phyloP scores from a whole-genome alignment of 345 rosid species.

The Salix viminalis region DNA sequence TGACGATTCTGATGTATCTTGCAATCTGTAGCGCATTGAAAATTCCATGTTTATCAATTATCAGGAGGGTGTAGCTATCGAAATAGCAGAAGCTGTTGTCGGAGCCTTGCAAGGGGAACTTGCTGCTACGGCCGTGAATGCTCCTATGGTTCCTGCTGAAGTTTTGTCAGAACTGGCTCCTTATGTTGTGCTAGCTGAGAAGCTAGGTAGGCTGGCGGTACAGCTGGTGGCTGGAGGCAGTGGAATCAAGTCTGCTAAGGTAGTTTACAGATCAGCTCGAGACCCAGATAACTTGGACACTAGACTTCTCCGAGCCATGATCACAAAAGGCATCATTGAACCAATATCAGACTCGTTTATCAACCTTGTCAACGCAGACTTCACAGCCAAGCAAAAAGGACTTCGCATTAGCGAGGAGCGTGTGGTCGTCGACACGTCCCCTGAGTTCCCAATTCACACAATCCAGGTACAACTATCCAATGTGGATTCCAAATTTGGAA shows the following conservation, averaged over 20 bases:
- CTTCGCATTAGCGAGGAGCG: slow-evolving; percentile 72
- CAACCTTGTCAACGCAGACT: slow-evolving; percentile 83
- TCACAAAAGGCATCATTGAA: slow-evolving; percentile 81
- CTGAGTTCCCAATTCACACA: slow-evolving; percentile 57
- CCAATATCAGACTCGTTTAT: slow-evolving; percentile 62
- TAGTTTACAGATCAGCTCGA: slow-evolving; percentile 54
- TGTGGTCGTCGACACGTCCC: slow-evolving; percentile 42
- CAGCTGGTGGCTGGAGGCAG: slow-evolving; percentile 70
- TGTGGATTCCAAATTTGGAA: slow-evolving; percentile 63
- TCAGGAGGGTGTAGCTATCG: slow-evolving; percentile 86
- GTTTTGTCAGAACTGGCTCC: slow-evolving; percentile 65
- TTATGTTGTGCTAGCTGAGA: slow-evolving; percentile 62
- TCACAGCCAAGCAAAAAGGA: slow-evolving; percentile 79
- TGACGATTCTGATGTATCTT: not conserved
- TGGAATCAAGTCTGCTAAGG: slow-evolving; percentile 60
- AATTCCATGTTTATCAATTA: not conserved
- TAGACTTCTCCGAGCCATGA: slow-evolving; percentile 79
- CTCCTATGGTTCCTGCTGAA: slow-evolving; percentile 74
- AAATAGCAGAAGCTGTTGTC: slow-evolving; percentile 83
- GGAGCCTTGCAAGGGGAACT: slow-evolving; percentile 75
- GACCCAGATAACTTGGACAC: slow-evolving; percentile 75
- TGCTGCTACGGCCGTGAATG: slow-evolving; percentile 80
- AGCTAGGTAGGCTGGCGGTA: slow-evolving; percentile 71
- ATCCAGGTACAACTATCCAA: slow-evolving; percentile 57
- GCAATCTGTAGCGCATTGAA: not conserved